Evolutionary conservation across 176 grass and related monocot genomes (phyloP), one percentile per base, ranked within the genome.

Genomic region (Zoysia pacifica): DNA sequence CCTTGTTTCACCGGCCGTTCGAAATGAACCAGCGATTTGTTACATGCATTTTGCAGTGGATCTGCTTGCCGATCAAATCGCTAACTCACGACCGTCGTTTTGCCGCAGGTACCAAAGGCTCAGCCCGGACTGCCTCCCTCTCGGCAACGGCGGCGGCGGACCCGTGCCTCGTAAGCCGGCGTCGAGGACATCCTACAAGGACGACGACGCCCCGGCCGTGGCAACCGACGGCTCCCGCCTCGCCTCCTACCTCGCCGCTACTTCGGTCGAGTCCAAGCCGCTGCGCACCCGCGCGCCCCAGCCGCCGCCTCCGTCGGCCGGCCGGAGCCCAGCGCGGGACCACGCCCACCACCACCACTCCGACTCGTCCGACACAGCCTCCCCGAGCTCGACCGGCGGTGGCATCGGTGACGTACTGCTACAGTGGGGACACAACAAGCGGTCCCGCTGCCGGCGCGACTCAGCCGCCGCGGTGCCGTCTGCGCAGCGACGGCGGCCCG

Each of bases 401-500:
- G 85, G 28, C 28, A 28, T 28, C 28, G 28, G 94, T 28, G 94
- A 97, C 69, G 86, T 97, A 51, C 82, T 97, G 42, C 84, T 94
- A 11, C 94, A 86, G 89, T 97, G 94, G 91, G 94, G 91, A 0
- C 94, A 97, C 47, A 93, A 93, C 82, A 97, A 97, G 79, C 74
- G 94, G 59, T 93, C 94, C 46, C 91, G 94, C 44, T 78, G 94
- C 53, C 65, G 86, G 58, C 91, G 94, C 5, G 81, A 89, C 73
- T 77, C 72, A 15, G 85, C 65, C 61, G 53, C 47, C 50, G 72
- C 79, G 37, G 62, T 81, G 15, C 78, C 87, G 5, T 86, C 89
- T 19, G 60, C 83, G 48, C 61, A 89, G 70, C 78, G 87, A 9
- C 72, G 84, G 45, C 63, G 85, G 43, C 0, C 13, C 48, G 52